phyloP scores from a whole-genome alignment of 805 yeast species.

The Ogataea degrootiae region DNA sequence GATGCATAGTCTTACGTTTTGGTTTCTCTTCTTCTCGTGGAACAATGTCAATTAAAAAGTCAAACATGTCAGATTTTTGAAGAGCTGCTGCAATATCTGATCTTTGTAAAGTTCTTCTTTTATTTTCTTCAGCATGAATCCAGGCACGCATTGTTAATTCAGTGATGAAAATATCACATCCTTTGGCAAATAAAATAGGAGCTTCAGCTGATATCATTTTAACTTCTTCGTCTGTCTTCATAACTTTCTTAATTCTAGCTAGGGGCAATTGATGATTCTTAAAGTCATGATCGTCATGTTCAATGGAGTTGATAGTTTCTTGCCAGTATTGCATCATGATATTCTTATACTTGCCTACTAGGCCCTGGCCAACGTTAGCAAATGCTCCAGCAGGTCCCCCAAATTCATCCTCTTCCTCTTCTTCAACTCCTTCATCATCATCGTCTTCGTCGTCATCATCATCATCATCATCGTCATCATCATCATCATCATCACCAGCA shows the following conservation, averaged over 20 bases:
- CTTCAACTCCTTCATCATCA: slow-evolving; percentile 30
- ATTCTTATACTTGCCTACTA: slow-evolving; percentile 74
- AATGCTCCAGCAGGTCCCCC: slow-evolving; percentile 35
- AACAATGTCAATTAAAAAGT: slow-evolving; percentile 90
- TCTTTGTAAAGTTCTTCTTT: slow-evolving; percentile 89
- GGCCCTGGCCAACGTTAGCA: slow-evolving; percentile 88
- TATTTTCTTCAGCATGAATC: slow-evolving; percentile 97
- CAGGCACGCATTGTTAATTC: slow-evolving; percentile 98
- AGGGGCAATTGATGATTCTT: slow-evolving; percentile 92
- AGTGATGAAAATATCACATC: slow-evolving; percentile 95
- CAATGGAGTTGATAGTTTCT: slow-evolving; percentile 86
- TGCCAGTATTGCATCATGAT: slow-evolving; percentile 98
- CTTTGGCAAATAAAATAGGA: slow-evolving; percentile 94
- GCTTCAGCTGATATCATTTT: slow-evolving; percentile 98
- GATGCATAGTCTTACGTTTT: slow-evolving; percentile 26
- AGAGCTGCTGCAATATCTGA: slow-evolving; percentile 94
- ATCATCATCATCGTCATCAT: slow-evolving; percentile 19
- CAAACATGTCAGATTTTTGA: slow-evolving; percentile 95
- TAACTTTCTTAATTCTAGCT: slow-evolving; percentile 93
- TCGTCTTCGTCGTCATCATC: slow-evolving; percentile 9
- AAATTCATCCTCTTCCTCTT: slow-evolving; percentile 35
- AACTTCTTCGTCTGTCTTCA: slow-evolving; percentile 97
- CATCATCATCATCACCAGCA: slow-evolving; percentile 28
- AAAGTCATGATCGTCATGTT: slow-evolving; percentile 83
- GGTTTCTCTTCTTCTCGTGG: slow-evolving; percentile 81